Conservation (phyloP, 2,329 filamentous ascomycete species). For the Sarocladium brachiariae region DNA sequence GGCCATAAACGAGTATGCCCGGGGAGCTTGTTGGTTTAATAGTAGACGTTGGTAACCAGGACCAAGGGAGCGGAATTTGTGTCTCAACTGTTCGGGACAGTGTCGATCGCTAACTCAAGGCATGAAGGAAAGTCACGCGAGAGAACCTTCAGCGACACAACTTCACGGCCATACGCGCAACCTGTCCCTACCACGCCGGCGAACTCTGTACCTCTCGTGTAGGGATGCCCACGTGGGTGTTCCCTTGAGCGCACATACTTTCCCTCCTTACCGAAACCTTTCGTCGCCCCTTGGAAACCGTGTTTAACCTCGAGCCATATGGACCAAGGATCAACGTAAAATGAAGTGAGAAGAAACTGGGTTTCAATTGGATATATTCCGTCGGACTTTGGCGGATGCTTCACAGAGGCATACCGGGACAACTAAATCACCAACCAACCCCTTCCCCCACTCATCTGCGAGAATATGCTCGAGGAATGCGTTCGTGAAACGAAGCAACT, state of each 20-base stretch:
- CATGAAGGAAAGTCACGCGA: background rate
- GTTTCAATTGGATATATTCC: too few relatives aligned
- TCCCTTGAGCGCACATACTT: too few relatives aligned
- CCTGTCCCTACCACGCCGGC: background rate
- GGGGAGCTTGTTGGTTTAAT: too few relatives aligned
- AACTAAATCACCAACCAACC: background rate
- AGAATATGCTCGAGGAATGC: background rate
- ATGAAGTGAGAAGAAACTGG: too few relatives aligned
- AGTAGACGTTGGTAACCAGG: too few relatives aligned
- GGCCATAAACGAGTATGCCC: background rate
- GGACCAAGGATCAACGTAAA: too few relatives aligned
- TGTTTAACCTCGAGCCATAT: too few relatives aligned
- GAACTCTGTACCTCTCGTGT: background rate
- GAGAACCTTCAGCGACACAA: background rate
- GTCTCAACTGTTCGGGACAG: background rate
- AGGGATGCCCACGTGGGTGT: background rate
- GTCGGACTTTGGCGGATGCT: background rate
- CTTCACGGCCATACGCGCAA: too few relatives aligned
- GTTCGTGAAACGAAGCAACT: background rate
- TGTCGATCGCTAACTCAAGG: background rate
- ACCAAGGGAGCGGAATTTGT: background rate
- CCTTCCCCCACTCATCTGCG: background rate
- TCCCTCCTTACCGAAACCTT: too few relatives aligned
- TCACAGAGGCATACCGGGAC: background rate
- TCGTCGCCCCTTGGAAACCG: too few relatives aligned